Evolutionary conservation across 192 early-diverging fungal species (phyloP).

Genomic region (Oehlia diaphana): DNA sequence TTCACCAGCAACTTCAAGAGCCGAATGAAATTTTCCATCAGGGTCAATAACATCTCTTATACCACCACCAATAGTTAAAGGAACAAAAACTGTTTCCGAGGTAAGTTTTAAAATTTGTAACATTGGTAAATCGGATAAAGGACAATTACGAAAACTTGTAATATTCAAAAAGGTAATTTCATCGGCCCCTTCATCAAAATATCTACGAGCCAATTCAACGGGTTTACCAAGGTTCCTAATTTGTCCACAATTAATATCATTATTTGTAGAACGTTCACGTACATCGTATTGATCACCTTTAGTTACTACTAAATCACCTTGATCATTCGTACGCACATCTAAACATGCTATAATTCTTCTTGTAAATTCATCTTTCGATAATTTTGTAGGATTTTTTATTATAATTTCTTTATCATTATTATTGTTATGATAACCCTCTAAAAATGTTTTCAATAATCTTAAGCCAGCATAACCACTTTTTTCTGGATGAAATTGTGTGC

Average conservation of each 20-base stretch:
- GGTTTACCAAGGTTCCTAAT: conserved; percentile 98
- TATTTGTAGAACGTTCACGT: conserved; percentile 59
- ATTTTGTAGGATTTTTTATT: conserved; percentile 21
- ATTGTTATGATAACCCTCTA: conserved; percentile 49
- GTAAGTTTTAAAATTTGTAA: conserved; percentile 86
- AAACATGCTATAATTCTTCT: conserved; percentile 96
- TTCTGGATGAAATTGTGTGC: conserved; percentile 99
- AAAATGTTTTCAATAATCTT: conserved; percentile 77
- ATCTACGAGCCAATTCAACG: conserved; percentile 87
- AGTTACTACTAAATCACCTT: conserved; percentile 97
- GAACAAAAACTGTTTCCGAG: conserved; percentile 95
- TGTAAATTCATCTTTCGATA: conserved; percentile 62
- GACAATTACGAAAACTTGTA: conserved; percentile 93
- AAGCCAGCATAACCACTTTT: conserved; percentile 93
- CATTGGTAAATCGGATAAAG: conserved; percentile 93
- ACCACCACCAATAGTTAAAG: conserved; percentile 98
- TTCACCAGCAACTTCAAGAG: conserved; percentile 96
- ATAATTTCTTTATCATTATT: conserved; percentile 6
- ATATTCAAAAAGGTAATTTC: conserved; percentile 99
- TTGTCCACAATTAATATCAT: conserved; percentile 36
- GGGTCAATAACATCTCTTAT: conserved; percentile 92
- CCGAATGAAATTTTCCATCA: conserved; percentile 75
- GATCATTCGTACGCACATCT: conserved; percentile 96
- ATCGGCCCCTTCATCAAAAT: conserved; percentile 96
- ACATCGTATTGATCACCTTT: conserved; percentile 99